Percentiles rank a stretch among this genome's conserved stretches.
These are phyloP conservation scores for Pseudozyma tsukubaensis DNA, from an alignment of 1,284 basidiomycete species.

Conservation along the genomic window DNA sequence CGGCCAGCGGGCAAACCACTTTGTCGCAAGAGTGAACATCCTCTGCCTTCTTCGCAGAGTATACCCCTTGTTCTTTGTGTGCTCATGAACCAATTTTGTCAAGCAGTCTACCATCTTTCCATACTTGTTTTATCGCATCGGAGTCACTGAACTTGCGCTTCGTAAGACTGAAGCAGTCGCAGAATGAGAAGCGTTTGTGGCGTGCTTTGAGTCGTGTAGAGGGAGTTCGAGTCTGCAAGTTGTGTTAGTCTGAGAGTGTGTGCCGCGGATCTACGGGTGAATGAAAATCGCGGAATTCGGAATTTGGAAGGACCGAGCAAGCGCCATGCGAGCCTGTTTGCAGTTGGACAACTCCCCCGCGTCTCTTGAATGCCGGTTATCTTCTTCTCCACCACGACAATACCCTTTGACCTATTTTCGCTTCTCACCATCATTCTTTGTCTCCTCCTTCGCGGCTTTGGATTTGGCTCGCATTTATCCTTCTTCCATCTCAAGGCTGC, in stretches of 20 bases:
- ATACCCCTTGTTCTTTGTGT: background rate
- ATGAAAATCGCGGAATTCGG: slow-evolving; percentile 28
- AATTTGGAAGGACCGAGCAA: slow-evolving; percentile 28
- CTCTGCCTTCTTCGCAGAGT: no score
- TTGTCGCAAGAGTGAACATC: slow-evolving; percentile 28
- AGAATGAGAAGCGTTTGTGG: no score
- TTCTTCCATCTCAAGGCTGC: no score
- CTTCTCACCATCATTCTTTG: slow-evolving; percentile 10
- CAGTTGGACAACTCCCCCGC: slow-evolving; percentile 17
- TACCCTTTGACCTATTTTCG: slow-evolving; percentile 4
- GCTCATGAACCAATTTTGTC: no score
- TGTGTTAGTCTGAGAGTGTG: no score
- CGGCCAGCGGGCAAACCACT: slow-evolving; percentile 9
- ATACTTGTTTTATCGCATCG: no score
- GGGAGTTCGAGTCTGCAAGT: no score
- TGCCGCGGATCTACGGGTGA: background rate
- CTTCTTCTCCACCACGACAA: slow-evolving; percentile 3
- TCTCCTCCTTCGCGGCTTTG: background rate
- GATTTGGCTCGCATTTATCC: background rate
- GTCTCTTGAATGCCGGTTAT: background rate
- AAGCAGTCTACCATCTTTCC: no score
- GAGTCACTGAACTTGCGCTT: no score
- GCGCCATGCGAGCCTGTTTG: slow-evolving; percentile 1
- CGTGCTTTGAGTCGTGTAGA: no score
- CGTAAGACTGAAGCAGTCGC: no score